A percentile compares a stretch with the other conserved stretches of the same genome.
phyloP scores from a whole-genome alignment of 192 early-diverging fungal species.

The Umbelopsis vinacea region DNA sequence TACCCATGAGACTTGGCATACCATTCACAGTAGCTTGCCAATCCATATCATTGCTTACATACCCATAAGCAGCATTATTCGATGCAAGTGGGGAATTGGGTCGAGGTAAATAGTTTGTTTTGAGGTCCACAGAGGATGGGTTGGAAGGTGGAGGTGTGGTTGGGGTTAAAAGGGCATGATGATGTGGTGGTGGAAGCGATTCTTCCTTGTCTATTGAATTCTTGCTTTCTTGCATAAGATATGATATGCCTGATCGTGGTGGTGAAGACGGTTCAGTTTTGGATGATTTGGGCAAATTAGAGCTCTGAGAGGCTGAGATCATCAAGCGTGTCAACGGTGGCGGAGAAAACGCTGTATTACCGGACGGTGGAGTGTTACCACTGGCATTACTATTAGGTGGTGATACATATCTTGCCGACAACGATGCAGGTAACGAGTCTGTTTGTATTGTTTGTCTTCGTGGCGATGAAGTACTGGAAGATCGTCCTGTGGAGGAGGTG shows the following conservation, averaged over 20 bases:
- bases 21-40: constrained; percentile 29
- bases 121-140: constrained; percentile 23
- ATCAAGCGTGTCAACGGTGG: constrained; percentile 15
- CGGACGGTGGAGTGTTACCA: neutral
- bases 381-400: neutral
- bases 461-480: constrained; percentile 15
- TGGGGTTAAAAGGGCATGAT: constrained; percentile 8
- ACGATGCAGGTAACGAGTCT: constrained; percentile 31
- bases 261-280: neutral
- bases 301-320: constrained; percentile 5
- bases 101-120: constrained; percentile 5
- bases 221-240: constrained; percentile 9
- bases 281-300: constrained; percentile 1
- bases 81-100: constrained; percentile 20
- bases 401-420: constrained; percentile 12
- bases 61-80: neutral
- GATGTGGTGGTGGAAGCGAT: neutral
- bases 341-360: constrained; percentile 17
- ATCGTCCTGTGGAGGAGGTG: constrained; percentile 3
- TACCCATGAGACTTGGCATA: constrained; percentile 45
- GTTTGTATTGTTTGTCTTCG: constrained; percentile 37
- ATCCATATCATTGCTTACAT: constrained; percentile 11
- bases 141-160: constrained; percentile 24
- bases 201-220: constrained; percentile 15
- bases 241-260: constrained; percentile 11